Conservation (phyloP, 805 yeast species). For the Ogataea thermomethanolica region DNA sequence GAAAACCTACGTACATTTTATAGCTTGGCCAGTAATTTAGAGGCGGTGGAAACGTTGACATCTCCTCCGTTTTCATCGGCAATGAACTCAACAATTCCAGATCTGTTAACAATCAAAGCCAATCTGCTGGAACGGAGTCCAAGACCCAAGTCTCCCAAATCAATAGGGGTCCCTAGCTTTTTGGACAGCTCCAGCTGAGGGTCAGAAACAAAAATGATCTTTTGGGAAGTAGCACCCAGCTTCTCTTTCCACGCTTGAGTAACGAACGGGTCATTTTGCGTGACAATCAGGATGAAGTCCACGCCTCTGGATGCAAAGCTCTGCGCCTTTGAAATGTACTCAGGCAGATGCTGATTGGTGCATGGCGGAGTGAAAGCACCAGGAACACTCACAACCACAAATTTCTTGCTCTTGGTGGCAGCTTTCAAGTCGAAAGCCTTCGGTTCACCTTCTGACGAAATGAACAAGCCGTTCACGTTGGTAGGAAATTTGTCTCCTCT, state of each 20-base stretch:
- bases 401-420: conserved; percentile 42
- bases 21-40: conserved; percentile 25
- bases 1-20: conserved; percentile 6
- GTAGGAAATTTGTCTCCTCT: conserved; percentile 37
- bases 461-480: conserved; percentile 31
- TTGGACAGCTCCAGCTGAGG: conserved; percentile 55
- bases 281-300: conserved; percentile 57
- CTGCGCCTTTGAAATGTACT: conserved; percentile 46
- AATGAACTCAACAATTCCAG: conserved; percentile 37
- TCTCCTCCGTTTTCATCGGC: conserved; percentile 29
- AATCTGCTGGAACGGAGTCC: conserved; percentile 63
- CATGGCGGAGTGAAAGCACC: conserved; percentile 90
- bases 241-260: conserved; percentile 64
- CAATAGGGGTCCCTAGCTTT: conserved; percentile 54
- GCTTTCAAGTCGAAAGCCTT: conserved; percentile 32
- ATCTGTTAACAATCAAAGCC: conserved; percentile 56
- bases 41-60: conserved; percentile 27
- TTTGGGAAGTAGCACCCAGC: conserved; percentile 33
- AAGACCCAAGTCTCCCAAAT: conserved; percentile 50
- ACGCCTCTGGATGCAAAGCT: conserved; percentile 58
- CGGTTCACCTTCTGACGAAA: conserved; percentile 37
- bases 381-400: conserved; percentile 73
- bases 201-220: conserved; percentile 60
- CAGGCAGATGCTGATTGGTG: conserved; percentile 69
- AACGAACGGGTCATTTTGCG: conserved; percentile 73